These are phyloP conservation scores for Apiospora aurea DNA, from an alignment of 2,329 filamentous ascomycete genomes.

Conservation along the genomic window DNA sequence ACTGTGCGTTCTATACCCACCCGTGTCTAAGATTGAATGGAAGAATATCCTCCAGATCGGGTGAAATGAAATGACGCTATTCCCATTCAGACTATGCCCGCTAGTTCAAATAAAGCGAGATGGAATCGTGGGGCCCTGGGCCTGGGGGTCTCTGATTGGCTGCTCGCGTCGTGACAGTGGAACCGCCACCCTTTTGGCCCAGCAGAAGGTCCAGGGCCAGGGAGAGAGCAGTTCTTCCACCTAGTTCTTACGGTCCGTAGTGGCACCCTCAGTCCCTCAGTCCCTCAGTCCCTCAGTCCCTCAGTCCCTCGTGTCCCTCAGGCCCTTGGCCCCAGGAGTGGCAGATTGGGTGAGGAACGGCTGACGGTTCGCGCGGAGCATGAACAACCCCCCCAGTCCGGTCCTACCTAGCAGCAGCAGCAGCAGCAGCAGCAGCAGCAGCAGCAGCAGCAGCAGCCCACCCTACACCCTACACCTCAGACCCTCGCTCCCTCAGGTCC, in stretches of 20 bases:
- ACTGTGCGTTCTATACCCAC: slow-evolving; percentile 2
- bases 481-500: slow-evolving; percentile 20
- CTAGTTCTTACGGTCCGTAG: background rate
- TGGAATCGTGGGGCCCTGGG: slow-evolving; percentile 14
- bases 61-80: slow-evolving; percentile 23
- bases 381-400: slow-evolving; percentile 10
- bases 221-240: background rate
- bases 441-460: background rate
- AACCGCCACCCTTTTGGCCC: background rate
- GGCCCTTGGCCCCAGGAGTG: background rate
- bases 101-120: slow-evolving; percentile 20
- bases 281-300: background rate
- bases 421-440: background rate
- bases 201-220: background rate
- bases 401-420: background rate
- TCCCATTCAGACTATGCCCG: slow-evolving; percentile 11
- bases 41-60: slow-evolving; percentile 19
- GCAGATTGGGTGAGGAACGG: slow-evolving; percentile 7
- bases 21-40: slow-evolving; percentile 2
- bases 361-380: slow-evolving; percentile 11
- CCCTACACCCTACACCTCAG: slow-evolving; percentile 21
- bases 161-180: background rate
- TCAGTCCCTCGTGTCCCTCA: background rate
- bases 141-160: background rate
- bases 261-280: background rate